Conservation (phyloP, 345 rosid species). For the Salix purpurea region DNA sequence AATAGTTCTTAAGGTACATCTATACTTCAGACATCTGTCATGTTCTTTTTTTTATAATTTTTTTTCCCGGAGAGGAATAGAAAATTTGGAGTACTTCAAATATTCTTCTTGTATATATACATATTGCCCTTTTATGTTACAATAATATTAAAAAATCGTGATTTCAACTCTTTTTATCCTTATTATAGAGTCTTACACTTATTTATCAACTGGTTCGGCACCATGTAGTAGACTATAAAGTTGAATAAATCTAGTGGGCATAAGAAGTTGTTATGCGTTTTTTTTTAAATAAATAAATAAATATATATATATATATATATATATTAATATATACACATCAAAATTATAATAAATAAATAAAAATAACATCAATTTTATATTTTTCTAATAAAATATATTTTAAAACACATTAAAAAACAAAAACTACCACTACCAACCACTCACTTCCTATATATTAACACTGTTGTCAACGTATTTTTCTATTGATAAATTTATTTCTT, state of each 20-base stretch:
- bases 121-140: background rate
- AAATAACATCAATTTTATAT: no score
- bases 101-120: background rate
- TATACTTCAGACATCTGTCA: background rate
- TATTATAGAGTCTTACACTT: background rate
- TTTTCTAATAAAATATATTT: no score
- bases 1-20: background rate
- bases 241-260: slow-evolving; percentile 15
- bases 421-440: no score
- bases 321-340: no score
- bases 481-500: no score
- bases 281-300: no score
- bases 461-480: no score
- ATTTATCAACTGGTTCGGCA: background rate
- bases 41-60: background rate
- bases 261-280: background rate
- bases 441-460: no score
- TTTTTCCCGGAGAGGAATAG: background rate
- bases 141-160: background rate
- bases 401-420: no score
- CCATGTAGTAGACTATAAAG: slow-evolving; percentile 19
- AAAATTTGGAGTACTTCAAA: background rate
- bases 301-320: no score
- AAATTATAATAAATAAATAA: no score
- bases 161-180: background rate